Conservation (phyloP, 345 rosid genomes). For the Gossypium herbaceum region DNA sequence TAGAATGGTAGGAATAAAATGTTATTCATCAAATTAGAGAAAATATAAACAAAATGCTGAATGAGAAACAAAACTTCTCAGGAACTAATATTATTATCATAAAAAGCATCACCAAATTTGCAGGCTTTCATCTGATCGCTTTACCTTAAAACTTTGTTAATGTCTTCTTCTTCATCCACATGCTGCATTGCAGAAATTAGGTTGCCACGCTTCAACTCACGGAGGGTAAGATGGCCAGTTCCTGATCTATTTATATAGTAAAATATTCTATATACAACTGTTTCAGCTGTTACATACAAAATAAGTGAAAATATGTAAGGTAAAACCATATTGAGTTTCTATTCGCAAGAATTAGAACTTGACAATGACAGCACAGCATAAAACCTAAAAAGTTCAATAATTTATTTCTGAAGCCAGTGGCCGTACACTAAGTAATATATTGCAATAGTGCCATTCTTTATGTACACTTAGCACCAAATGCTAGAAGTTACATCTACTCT, state of each 20-base stretch:
- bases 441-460: background rate
- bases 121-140: background rate
- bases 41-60: background rate
- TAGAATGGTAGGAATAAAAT: background rate
- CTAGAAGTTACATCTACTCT: too few species aligned
- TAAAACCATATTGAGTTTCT: background rate
- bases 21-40: conserved; percentile 4
- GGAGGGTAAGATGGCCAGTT: conserved; percentile 74
- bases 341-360: background rate
- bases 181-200: conserved; percentile 82
- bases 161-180: conserved; percentile 92
- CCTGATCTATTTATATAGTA: conserved; percentile 83
- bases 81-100: background rate
- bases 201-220: conserved; percentile 88
- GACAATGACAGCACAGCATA: background rate
- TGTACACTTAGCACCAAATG: background rate
- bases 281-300: conserved; percentile 66
- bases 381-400: background rate
- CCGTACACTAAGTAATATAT: background rate
- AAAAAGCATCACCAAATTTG: background rate
- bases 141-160: conserved; percentile 84
- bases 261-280: conserved; percentile 95
- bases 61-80: background rate
- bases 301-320: background rate
- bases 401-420: background rate